Conservation (phyloP, 176 grass and related monocot species). For the Triticum timopheevii region DNA sequence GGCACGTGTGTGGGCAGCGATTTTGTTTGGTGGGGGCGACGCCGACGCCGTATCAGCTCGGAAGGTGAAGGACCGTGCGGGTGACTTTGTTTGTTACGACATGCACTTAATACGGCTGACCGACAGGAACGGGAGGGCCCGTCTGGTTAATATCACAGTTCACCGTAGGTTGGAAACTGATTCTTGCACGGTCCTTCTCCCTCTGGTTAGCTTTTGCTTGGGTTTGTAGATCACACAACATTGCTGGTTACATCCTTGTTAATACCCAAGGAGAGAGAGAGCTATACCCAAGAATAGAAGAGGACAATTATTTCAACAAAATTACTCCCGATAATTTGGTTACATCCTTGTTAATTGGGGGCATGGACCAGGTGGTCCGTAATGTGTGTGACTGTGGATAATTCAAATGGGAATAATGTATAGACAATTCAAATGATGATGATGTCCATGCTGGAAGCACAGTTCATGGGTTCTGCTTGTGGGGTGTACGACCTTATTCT, state of each 20-base stretch:
- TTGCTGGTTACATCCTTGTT: too few species aligned
- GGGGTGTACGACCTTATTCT: neutral
- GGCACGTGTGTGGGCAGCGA: constrained; percentile 39
- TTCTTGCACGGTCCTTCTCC: neutral
- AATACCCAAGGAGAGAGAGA: neutral
- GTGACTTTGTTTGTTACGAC: neutral
- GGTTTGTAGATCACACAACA: neutral
- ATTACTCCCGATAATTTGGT: neutral
- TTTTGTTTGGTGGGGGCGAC: constrained; percentile 26
- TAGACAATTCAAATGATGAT: neutral
- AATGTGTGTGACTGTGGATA: neutral
- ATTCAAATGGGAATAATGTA: neutral
- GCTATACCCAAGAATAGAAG: neutral
- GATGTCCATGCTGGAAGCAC: neutral
- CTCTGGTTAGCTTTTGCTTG: neutral
- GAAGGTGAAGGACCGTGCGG: constrained; percentile 25
- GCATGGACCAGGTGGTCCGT: neutral
- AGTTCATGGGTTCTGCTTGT: neutral
- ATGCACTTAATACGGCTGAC: neutral
- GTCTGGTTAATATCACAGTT: neutral
- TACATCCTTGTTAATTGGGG: neutral
- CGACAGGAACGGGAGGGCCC: neutral
- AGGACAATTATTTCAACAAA: neutral
- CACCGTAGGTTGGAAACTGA: neutral
- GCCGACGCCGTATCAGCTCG: constrained; percentile 5